Evolutionary conservation across 129 eudicot species (phyloP).

Genomic region (Logfia minima): DNA sequence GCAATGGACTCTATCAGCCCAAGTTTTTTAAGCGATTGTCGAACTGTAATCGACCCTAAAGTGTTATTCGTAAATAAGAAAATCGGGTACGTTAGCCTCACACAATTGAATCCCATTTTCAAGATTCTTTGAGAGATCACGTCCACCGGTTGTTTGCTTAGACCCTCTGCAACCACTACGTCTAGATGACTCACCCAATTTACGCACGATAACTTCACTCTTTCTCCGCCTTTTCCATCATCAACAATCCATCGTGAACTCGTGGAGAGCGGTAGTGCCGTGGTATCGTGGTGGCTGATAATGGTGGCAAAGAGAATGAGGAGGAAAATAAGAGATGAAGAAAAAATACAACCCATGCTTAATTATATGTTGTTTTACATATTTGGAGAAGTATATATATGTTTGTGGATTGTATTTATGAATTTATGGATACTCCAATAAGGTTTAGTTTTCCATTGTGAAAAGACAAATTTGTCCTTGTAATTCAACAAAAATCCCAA

Average conservation of each 20-base stretch:
- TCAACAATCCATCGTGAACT: slow-evolving; percentile 83
- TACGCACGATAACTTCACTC: slow-evolving; percentile 82
- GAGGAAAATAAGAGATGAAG: slow-evolving; percentile 18
- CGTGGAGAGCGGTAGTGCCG: slow-evolving; percentile 66
- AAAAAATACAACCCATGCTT: slow-evolving; percentile 17
- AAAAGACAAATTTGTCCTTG: slow-evolving; percentile 3
- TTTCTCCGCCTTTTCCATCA: slow-evolving; percentile 43
- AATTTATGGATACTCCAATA: background rate
- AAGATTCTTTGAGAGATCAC: slow-evolving; percentile 52
- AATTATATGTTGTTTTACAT: background rate
- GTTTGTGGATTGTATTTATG: background rate
- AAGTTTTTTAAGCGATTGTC: slow-evolving; percentile 65
- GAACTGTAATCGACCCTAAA: slow-evolving; percentile 55
- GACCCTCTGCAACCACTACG: slow-evolving; percentile 82
- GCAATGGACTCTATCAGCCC: slow-evolving; percentile 59
- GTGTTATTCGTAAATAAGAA: slow-evolving; percentile 60
- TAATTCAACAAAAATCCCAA: background rate
- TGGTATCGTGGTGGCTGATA: slow-evolving; percentile 11
- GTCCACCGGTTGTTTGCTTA: slow-evolving; percentile 79
- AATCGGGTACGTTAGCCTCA: slow-evolving; percentile 82
- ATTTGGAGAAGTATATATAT: background rate
- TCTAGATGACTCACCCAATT: slow-evolving; percentile 89
- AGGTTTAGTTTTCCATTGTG: background rate
- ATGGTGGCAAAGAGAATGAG: background rate
- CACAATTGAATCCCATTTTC: slow-evolving; percentile 77